Evolutionary conservation across 108 stramenopile genomes (phyloP), one percentile per base, ranked within the genome.

Genomic region (Hondaea fermentalgiana): DNA sequence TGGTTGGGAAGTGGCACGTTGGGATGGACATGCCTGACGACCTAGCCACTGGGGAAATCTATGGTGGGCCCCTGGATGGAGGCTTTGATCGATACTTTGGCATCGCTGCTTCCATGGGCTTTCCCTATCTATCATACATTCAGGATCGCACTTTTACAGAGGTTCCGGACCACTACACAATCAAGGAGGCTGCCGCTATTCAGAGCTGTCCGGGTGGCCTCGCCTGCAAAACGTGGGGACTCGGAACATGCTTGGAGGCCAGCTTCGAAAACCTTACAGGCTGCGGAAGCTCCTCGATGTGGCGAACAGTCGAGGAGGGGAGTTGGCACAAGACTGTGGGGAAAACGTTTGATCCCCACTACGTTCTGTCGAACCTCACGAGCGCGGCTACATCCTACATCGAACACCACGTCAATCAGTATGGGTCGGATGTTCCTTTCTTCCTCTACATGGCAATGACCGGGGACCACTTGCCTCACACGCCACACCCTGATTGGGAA

Each of bases 1-100:
- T 95, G 72, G 91, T 95, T 57, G 96, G 96, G 8, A 96, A 96
- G 88, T 96, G 96, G 96, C 95, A 96, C 89, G 89, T 96, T 25
- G 96, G 96, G 17, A 94, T 94, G 28, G 72, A 92, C 23, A 87
- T 88, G 42, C 90, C 83, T 12, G 94, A 88, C 8, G 60, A 64
- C 35, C 35, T 5, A 10, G 10, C n/a, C 60, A 64, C 25, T 64
- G 60, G n/a, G 8, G 29, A 25, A 6, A 35, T 64, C 35, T 35
- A 35, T 6, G 60, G 60, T 88, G 88, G 95, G 21, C 96, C 95
- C 21, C 94, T 94, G 14, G 91, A 95, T 28, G 94, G 94, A 72
- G 96, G 96, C 10, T 96, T 96, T 90, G 96, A 96, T 72, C 87
- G 90, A 44, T 96, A 93, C 95, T 90, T 95, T 58, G 96, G 96